A percentile compares a stretch with the other conserved stretches of the same genome.
phyloP scores from a whole-genome alignment of 2,329 filamentous ascomycete species.

The Diatrype stigma region DNA sequence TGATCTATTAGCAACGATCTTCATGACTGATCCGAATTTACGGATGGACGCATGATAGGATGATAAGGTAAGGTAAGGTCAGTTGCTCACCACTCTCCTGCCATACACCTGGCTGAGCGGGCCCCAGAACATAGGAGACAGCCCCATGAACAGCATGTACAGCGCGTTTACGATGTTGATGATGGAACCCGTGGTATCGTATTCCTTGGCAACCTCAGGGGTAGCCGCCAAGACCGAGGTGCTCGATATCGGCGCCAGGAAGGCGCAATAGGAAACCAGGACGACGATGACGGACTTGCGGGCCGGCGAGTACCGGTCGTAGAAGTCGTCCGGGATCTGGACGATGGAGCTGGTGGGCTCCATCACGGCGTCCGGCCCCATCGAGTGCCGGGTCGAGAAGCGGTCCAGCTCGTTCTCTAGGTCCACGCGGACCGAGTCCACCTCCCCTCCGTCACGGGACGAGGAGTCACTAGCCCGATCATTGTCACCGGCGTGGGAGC shows the following conservation, averaged over 20 bases:
- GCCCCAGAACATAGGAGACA: conserved; percentile 67
- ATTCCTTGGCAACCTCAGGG: conserved; percentile 67
- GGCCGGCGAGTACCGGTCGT: conserved; percentile 56
- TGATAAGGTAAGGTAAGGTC: not conserved
- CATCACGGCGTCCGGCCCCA: conserved; percentile 25
- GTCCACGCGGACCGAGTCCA: conserved; percentile 10
- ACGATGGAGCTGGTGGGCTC: conserved; percentile 25
- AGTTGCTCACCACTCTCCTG: conserved; percentile 47
- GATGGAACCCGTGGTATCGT: conserved; percentile 60
- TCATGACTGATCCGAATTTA: not conserved
- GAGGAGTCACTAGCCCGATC: conserved; percentile 7
- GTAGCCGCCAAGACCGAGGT: conserved; percentile 70
- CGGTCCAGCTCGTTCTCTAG: conserved; percentile 18
- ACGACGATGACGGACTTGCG: conserved; percentile 65
- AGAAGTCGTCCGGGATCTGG: conserved; percentile 52
- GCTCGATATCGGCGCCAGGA: conserved; percentile 70
- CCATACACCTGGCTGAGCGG: conserved; percentile 65
- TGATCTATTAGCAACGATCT: conserved; percentile 6
- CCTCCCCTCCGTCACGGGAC: conserved; percentile 10
- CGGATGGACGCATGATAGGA: not conserved
- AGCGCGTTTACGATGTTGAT: conserved; percentile 72
- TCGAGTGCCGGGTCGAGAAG: conserved; percentile 25
- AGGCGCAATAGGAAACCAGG: conserved; percentile 69
- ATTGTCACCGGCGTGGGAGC: not conserved
- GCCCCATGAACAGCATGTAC: conserved; percentile 67